Percentiles rank a stretch among this genome's conserved stretches.
Conservation (phyloP, 2,329 filamentous ascomycete genomes). For the Ilyonectria sp. region DNA sequence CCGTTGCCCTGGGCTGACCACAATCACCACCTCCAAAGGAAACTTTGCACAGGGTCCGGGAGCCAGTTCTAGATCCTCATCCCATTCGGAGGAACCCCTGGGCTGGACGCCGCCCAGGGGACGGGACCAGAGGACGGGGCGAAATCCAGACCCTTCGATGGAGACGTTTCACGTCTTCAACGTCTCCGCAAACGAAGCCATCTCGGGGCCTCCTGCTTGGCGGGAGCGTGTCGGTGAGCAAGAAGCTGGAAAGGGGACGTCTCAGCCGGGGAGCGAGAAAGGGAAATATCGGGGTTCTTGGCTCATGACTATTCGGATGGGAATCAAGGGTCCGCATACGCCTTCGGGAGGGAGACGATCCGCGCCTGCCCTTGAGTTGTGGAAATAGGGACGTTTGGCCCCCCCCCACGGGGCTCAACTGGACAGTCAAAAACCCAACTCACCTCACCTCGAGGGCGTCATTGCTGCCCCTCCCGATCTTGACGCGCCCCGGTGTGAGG, state of each 20-base stretch:
- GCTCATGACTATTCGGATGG: background rate
- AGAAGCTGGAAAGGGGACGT: slow-evolving; percentile 9
- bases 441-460: slow-evolving; percentile 1
- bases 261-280: background rate
- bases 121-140: slow-evolving; percentile 26
- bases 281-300: background rate
- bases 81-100: slow-evolving; percentile 12
- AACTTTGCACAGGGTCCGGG: slow-evolving; percentile 39
- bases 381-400: background rate
- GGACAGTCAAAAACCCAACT: slow-evolving; percentile 21
- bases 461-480: slow-evolving; percentile 1
- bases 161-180: slow-evolving; percentile 33
- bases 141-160: slow-evolving; percentile 32
- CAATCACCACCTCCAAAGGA: slow-evolving; percentile 28
- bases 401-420: background rate
- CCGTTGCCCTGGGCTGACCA: slow-evolving; percentile 36
- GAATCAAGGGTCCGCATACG: background rate
- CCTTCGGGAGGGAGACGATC: background rate
- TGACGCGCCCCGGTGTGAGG: slow-evolving; percentile 20
- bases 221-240: slow-evolving; percentile 20
- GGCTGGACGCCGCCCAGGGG: slow-evolving; percentile 25
- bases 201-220: slow-evolving; percentile 18
- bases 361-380: slow-evolving; percentile 1
- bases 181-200: slow-evolving; percentile 23
- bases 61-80: slow-evolving; percentile 31